These are phyloP conservation scores for Fusarium sacchari DNA, from an alignment of 2,329 filamentous ascomycete species.

Conservation along the genomic window DNA sequence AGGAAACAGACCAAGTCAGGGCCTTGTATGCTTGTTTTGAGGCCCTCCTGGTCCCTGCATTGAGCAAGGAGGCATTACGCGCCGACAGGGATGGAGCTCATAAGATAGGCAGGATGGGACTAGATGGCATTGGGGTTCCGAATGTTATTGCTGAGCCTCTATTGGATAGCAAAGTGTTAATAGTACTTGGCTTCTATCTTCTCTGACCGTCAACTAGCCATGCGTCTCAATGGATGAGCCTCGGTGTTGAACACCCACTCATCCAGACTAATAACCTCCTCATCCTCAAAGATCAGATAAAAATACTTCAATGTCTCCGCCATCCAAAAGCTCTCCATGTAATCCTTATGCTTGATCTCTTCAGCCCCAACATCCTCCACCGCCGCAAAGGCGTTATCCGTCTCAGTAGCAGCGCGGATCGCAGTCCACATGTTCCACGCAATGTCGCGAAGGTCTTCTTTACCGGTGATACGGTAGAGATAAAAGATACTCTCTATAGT, in stretches of 20 bases:
- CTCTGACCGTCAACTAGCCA: background rate
- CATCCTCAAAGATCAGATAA: conserved; percentile 75
- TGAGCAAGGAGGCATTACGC: rapidly evolving
- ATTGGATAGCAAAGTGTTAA: background rate
- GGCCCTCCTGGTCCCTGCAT: background rate
- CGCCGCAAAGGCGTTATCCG: conserved; percentile 69
- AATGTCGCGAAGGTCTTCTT: conserved; percentile 69
- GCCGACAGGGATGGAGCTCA: rapidly evolving
- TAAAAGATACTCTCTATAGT: conserved; percentile 85
- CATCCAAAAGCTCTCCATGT: conserved; percentile 78
- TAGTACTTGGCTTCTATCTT: background rate
- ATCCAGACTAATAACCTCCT: conserved; percentile 71
- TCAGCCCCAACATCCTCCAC: conserved; percentile 72
- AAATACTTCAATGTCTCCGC: conserved; percentile 82
- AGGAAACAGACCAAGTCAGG: rapidly evolving
- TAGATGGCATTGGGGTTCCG: background rate
- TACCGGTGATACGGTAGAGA: conserved; percentile 79
- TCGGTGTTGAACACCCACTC: conserved; percentile 72
- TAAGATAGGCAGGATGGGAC: background rate
- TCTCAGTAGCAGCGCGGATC: conserved; percentile 67
- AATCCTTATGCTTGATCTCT: conserved; percentile 57
- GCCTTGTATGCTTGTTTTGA: background rate
- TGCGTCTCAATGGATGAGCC: conserved; percentile 57
- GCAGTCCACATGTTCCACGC: conserved; percentile 80
- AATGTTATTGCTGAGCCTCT: too few relatives aligned